A percentile compares a stretch with the other conserved stretches of the same genome.
Evolutionary conservation across 75 land plant species (phyloP).

Genomic region (Picea sitchensis): DNA sequence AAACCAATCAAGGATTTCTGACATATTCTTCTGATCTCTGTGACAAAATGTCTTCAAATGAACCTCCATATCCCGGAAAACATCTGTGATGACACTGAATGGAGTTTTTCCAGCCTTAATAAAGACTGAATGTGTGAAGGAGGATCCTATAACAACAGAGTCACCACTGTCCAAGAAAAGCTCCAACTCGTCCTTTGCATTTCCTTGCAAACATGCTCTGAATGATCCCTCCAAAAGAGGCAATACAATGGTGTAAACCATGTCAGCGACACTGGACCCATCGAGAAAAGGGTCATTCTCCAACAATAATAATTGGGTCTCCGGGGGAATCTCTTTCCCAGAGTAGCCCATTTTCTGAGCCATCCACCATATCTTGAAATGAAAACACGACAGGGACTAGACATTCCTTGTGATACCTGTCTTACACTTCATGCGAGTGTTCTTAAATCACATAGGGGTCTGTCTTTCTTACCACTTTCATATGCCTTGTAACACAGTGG

Average conservation of each 20-base stretch:
- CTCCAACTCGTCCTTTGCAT: conserved; percentile 49
- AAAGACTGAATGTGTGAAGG: conserved; percentile 19
- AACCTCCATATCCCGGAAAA: conserved; percentile 15
- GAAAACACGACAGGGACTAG: conserved; percentile 71
- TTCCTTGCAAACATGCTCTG: conserved; percentile 68
- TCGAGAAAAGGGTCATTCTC: conserved; percentile 28
- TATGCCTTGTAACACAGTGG: no score
- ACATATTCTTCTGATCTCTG: conserved; percentile 24
- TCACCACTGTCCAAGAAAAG: conserved; percentile 83
- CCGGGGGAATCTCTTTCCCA: conserved; percentile 67
- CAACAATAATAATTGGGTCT: conserved; percentile 79
- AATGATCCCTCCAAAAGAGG: conserved; percentile 75
- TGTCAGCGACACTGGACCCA: conserved; percentile 6
- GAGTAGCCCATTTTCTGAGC: conserved; percentile 71
- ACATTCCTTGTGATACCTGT: conserved; percentile 20
- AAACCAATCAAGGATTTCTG: conserved; percentile 83
- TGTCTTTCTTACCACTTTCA: no score
- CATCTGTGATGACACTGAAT: conserved; percentile 30
- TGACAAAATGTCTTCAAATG: no score
- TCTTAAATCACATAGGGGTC: no score
- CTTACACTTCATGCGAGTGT: no score
- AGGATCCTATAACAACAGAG: conserved; percentile 12
- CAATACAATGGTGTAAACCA: conserved; percentile 62
- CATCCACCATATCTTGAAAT: conserved; percentile 95
- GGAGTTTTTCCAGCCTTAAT: conserved; percentile 32